Base-by-base conservation (phyloP, 2,329 filamentous ascomycete species). In the Dactylella cylindrospora region DNA sequence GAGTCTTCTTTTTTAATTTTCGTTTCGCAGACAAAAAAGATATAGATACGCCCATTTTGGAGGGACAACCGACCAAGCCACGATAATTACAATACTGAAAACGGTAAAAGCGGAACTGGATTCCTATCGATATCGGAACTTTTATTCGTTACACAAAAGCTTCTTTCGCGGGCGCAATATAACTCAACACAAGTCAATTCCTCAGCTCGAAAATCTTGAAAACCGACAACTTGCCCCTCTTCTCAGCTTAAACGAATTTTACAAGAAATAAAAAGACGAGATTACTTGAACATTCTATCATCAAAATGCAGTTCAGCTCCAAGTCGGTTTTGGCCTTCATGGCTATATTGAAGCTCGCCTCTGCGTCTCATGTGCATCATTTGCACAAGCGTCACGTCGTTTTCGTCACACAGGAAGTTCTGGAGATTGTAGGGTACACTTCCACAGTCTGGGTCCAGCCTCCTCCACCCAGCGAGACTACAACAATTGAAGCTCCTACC, bases 371-470 rank as follows among this genome's bases (percentile, higher is more conserved):
- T 22, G 35, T 28, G 3, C 46, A 44, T 19, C 19, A 54, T 10
- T 26, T 54, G 25, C 47, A 60, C 33, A 52, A 62, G 20, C 57
- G 50, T 20, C 49, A 62, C 17, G 43, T 62, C n/a, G 57, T 62
- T 22, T 35, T 54, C 46, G 57, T 62, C 29, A 53, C 53, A 28
- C 57, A 62, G 40, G 57, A 62, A 32, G 40, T 62, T 38, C 38
- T 62, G 17, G 49, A 62, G 31, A 45, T 62, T 32, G 57, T 62
- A 44, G 57, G 41, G 22, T 62, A 50, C 38, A 62, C 57, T 33
- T 53, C 57, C 38, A 62, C 57, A 1, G 38, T 62, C 15, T 62
- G 57, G 57, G 57, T 62, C 15, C 49, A 52, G 19, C 57, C 57
- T 54, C 57, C 57, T 10, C 55, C 55, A 17, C 57, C 57, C 31